Evolutionary conservation across 1,284 basidiomycete species (phyloP), one percentile per base, ranked within the genome.

Genomic region (Ganoderma leucocontextum): DNA sequence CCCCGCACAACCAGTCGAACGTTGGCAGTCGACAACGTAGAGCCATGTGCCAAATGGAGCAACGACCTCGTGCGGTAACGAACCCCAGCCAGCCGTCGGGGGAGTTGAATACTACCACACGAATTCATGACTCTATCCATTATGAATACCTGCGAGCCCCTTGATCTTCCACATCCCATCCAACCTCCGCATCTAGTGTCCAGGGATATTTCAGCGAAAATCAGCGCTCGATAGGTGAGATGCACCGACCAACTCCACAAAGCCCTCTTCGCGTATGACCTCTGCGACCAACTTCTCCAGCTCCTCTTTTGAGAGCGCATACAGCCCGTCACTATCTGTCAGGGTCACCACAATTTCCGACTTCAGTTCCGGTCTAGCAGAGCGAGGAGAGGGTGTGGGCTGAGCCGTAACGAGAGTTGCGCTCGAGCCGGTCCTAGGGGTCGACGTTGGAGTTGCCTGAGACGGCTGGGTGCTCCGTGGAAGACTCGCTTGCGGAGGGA

Each of bases 181-280:
- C 38, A 74, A 60, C 4, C 63, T 65, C 10, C n/a, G 15, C 67
- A 74, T 70, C 73, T 74, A 9, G 17, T 13, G 52, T 35, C 52
- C 29, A 35, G 33, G 7, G 6, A 35, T 19, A 19, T 0, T 35
- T 55, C 29, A 35, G 52, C 17, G 15, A 35, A 8, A 7, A 17
- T 9, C 12, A 13, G 17, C 8, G 22, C 0, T 1, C 7, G 6
- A 15, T 4, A 53, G 7, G 15, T 10, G 9, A 0, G 52, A 2
- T 7, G 38, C 44, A 65, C 73, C 60, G 58, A 80, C 80, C 72
- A 81, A 62, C 39, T 78, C 69, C 25, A 64, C 66, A 68, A 81
- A 81, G 2, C 78, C 78, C 2, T 80, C 78, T 68, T 80, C 80
- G 17, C 80, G 74, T 8, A 80, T 59, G 7, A 80, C 74, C 22